Evolutionary conservation across 306 rosid genomes (phyloP).

Genomic region (Casuarina cunninghamiana): DNA sequence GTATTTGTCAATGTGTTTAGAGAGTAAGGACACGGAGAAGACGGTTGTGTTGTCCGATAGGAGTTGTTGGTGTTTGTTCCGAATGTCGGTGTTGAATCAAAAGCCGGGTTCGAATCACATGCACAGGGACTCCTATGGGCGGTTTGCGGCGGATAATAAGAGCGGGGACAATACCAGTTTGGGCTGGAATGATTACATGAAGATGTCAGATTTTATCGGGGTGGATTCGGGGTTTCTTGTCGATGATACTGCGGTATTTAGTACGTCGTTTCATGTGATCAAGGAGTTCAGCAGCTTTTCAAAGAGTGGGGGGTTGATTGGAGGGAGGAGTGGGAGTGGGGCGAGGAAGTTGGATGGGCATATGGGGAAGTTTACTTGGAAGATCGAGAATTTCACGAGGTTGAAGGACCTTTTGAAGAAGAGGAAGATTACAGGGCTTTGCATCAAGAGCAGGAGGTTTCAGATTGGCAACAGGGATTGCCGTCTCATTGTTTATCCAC

Average conservation of each 20-base stretch:
- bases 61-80: conserved; percentile 98
- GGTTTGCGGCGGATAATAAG: conserved; percentile 96
- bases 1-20: conserved; percentile 96
- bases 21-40: conserved; percentile 97
- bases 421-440: conserved; percentile 95
- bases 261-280: conserved; percentile 94
- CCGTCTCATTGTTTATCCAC: conserved; percentile 97
- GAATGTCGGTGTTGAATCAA: conserved; percentile 96
- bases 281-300: conserved; percentile 90
- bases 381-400: conserved; percentile 90
- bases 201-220: conserved; percentile 87
- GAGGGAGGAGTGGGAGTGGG: conserved; percentile 74
- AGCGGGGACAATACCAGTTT: conserved; percentile 96
- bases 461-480: conserved; percentile 97
- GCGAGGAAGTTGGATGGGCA: conserved; percentile 93
- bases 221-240: conserved; percentile 74
- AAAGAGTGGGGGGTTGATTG: conserved; percentile 75
- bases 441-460: conserved; percentile 97
- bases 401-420: conserved; percentile 94
- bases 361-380: conserved; percentile 94
- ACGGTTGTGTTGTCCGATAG: conserved; percentile 76
- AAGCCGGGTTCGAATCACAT: conserved; percentile 89
- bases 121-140: conserved; percentile 97
- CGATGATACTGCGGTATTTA: conserved; percentile 86
- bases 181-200: conserved; percentile 99